A percentile compares a stretch with the other conserved stretches of the same genome.
Evolutionary conservation across 306 rosid species (phyloP).

Genomic region (Comarum palustre): DNA sequence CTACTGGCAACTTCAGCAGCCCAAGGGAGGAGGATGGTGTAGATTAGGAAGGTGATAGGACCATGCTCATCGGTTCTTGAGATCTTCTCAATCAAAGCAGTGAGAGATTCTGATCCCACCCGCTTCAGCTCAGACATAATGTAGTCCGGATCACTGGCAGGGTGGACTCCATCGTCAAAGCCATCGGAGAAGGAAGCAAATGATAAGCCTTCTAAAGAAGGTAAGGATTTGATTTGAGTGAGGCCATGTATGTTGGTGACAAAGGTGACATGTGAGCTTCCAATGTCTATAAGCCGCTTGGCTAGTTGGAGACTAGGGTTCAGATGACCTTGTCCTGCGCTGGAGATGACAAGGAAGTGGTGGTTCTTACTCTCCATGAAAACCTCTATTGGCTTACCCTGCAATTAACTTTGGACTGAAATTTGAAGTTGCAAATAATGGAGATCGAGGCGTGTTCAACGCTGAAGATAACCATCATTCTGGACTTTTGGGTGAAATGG

Average conservation of each 20-base stretch:
- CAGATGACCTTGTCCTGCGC: conserved; percentile 11
- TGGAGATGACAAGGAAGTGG: conserved; percentile 17
- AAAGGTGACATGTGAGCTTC: conserved; percentile 11
- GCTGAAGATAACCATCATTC: background rate
- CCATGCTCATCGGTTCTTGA: conserved; percentile 1
- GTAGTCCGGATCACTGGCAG: background rate
- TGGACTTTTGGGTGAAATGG: background rate
- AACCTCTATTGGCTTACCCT: background rate
- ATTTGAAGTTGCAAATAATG: background rate
- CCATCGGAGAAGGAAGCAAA: conserved; percentile 15
- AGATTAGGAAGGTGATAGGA: conserved; percentile 24
- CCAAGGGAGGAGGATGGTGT: conserved; percentile 29
- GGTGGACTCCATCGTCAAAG: conserved; percentile 15
- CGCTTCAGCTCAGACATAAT: conserved; percentile 13
- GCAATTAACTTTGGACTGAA: background rate
- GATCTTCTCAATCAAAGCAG: conserved; percentile 3
- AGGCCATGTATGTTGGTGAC: conserved; percentile 9
- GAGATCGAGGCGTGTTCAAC: background rate
- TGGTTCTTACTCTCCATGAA: background rate
- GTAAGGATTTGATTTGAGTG: conserved; percentile 1
- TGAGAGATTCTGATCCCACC: conserved; percentile 16
- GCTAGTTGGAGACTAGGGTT: conserved; percentile 23
- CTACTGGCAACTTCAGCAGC: conserved; percentile 22
- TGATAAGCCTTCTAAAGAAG: conserved; percentile 4
- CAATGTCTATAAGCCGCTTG: background rate